Percentiles rank a stretch among this genome's conserved stretches.
Conservation (phyloP, 2,329 filamentous ascomycete genomes). For the Penicillium sp. region DNA sequence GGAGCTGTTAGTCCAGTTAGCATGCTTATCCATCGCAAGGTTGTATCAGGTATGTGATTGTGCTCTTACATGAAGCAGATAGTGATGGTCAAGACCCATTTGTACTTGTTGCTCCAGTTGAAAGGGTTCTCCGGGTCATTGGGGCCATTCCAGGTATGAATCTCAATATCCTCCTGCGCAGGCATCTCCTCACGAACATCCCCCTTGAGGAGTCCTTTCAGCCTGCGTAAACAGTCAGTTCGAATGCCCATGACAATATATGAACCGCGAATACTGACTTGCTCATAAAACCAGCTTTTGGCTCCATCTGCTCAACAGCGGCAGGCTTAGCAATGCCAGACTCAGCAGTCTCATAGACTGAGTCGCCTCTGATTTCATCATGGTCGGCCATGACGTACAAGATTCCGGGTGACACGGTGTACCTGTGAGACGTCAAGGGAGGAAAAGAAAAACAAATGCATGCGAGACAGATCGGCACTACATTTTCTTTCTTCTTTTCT, state of each 20-base stretch:
- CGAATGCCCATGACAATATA: not conserved
- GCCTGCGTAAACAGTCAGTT: not conserved
- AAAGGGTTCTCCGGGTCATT: constrained; percentile 11
- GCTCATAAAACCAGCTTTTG: not conserved
- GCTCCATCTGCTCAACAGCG: not conserved
- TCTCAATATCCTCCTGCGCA: not conserved
- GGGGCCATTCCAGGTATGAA: constrained; percentile 8
- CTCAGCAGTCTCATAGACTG: not conserved
- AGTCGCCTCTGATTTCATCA: not conserved
- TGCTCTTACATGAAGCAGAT: constrained; percentile 39
- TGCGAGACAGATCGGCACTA: not conserved
- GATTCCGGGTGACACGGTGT: not conserved
- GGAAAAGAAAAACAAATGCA: not conserved
- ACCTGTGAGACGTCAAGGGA: not conserved
- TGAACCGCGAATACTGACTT: not conserved
- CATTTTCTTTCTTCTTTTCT: not conserved
- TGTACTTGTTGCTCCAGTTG: constrained; percentile 7
- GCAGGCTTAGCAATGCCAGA: not conserved
- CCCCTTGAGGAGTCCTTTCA: not conserved
- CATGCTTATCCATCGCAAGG: not conserved
- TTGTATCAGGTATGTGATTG: not conserved
- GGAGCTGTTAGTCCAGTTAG: constrained; percentile 22
- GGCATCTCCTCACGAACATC: not conserved
- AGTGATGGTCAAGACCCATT: constrained; percentile 25
- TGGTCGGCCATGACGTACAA: not conserved